Evolutionary conservation across 345 rosid genomes (phyloP).

Genomic region (Brassica carinata): DNA sequence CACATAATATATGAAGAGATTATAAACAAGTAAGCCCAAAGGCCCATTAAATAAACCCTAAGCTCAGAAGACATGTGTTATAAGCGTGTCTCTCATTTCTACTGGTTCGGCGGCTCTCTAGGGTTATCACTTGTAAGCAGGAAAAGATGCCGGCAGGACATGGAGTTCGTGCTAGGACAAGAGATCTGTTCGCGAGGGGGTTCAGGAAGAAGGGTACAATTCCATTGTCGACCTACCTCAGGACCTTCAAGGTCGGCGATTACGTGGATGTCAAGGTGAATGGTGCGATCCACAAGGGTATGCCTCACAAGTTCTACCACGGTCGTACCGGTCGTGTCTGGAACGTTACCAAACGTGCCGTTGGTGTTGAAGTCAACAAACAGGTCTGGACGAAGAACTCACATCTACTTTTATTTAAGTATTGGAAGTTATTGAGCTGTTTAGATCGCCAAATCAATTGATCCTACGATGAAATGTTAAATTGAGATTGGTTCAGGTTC

Average conservation of each 20-base stretch:
- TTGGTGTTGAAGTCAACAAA: background rate
- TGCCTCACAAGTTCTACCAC: background rate
- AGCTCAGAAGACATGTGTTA: background rate
- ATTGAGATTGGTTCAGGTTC: background rate
- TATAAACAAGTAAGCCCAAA: background rate
- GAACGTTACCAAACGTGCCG: background rate
- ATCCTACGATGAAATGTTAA: background rate
- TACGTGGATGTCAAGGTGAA: background rate
- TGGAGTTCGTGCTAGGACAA: background rate
- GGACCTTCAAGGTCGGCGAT: background rate
- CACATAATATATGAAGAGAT: background rate
- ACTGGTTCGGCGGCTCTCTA: background rate
- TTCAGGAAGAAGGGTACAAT: background rate
- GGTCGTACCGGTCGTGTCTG: background rate
- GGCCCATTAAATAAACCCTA: constrained; percentile 26
- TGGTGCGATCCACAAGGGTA: background rate
- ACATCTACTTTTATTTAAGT: background rate
- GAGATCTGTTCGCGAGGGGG: background rate
- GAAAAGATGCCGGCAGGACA: background rate
- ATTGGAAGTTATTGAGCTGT: too few relatives aligned
- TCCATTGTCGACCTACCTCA: background rate
- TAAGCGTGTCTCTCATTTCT: background rate
- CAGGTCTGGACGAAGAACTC: background rate
- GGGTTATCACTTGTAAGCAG: constrained; percentile 8
- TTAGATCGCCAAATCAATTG: background rate